Conservation (phyloP, 768 basidiomycete genomes). For the Suillus brevipes region DNA sequence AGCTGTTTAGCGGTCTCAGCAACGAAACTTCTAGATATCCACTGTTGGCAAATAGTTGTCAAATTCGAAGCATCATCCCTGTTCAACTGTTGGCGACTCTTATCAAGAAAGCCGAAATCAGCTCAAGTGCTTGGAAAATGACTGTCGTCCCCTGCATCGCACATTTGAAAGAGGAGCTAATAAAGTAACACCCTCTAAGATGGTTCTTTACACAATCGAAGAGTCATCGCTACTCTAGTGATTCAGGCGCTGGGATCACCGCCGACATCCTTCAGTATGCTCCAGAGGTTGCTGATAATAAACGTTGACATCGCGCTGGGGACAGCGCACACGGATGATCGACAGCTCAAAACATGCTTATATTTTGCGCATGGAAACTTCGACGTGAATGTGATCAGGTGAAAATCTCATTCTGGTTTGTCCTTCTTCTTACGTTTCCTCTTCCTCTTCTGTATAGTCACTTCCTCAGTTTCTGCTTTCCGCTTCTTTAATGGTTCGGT, state of each 20-base stretch:
- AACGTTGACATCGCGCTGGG: not conserved
- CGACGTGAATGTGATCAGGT: not conserved
- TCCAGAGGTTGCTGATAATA: not conserved
- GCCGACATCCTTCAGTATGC: not conserved
- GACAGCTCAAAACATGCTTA: not conserved
- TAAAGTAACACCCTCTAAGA: not conserved
- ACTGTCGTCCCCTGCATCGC: constrained; percentile 97
- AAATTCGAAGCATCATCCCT: not conserved
- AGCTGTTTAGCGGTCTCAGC: not conserved
- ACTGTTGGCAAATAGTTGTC: not conserved
- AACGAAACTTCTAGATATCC: not conserved
- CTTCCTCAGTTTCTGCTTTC: constrained; percentile 30
- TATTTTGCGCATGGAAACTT: not conserved
- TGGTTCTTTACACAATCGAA: not conserved
- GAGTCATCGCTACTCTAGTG: not conserved
- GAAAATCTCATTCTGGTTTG: not conserved
- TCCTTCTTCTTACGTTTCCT: constrained; percentile 17
- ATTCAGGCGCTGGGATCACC: not conserved
- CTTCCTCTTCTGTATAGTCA: constrained; percentile 19
- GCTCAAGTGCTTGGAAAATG: constrained; percentile 59
- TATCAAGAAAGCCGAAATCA: not conserved
- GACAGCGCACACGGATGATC: not conserved
- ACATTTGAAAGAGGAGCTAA: constrained; percentile 96
- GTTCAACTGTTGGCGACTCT: not conserved
- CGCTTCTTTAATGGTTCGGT: constrained; percentile 12